Base-by-base conservation (phyloP, 441 rosid genomes). In the Gossypium aridum region DNA sequence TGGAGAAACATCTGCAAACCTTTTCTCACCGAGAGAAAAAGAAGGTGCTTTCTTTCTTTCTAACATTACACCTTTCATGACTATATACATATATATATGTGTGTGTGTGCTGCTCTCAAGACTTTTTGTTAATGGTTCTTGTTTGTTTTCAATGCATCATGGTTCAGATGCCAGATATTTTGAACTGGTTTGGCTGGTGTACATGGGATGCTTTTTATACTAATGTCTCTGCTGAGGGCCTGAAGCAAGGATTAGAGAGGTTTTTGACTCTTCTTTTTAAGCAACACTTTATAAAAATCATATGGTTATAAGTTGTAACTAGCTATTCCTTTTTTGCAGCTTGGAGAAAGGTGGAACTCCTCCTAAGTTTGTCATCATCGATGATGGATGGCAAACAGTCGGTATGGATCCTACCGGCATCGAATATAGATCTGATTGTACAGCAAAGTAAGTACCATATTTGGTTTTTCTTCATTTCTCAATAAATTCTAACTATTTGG, bases 101-200 rank as follows among this genome's bases (percentile, higher is more conserved):
- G 1, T 4, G 34, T 4, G 34, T 28, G 34, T 26, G 25, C 64
- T 6, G 14, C 55, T 10, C 59, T 19, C 22, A 7, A n/a, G 12
- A 47, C 54, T 10, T 65, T 17, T 19, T 65, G 3, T 37, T 34
- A 61, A 13, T 31, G 12, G 6, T 37, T 37, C 16, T 47, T 7
- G 39, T 3, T 31, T 53, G 49, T 8, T 25, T 4, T 72, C 56
- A 10, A 17, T 61, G 47, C 34, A 73, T 60, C 43, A 4, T 64
- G 75, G 59, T 62, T 73, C 80, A 86, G 89, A 85, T 82, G 84
- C 92, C 88, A 0, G 86, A 84, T 77, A 78, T 84, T 84, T 78
- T 89, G 77, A 87, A 89, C 72, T 87, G 90, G 91, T 89, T 89
- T 79, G 91, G 91, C 22, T 89, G 92, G 92, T 89, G 89, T 65